Conservation (phyloP, 306 rosid species). For the Inga leiocalycina region DNA sequence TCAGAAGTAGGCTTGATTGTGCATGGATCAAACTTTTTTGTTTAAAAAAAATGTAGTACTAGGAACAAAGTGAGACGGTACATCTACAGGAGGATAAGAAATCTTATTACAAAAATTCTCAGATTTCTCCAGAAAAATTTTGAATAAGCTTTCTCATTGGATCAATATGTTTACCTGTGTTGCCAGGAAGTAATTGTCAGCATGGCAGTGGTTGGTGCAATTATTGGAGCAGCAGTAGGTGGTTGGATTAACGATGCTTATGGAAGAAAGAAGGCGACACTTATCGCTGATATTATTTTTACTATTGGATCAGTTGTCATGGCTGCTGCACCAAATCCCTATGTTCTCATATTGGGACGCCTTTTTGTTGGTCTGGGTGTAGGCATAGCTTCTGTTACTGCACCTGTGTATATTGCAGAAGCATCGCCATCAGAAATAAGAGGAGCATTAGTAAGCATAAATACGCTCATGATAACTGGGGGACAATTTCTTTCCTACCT, state of each 20-base stretch:
- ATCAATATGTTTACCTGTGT: not conserved
- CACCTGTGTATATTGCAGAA: slow-evolving; percentile 94
- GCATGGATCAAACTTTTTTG: not conserved
- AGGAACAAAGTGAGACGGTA: not conserved
- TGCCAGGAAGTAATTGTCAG: slow-evolving; percentile 89
- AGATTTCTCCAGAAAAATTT: not conserved
- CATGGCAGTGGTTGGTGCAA: slow-evolving; percentile 91
- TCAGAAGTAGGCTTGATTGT: not conserved
- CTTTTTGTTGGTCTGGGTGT: slow-evolving; percentile 82
- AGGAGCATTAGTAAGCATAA: slow-evolving; percentile 82
- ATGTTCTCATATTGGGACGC: slow-evolving; percentile 80
- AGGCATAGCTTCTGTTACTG: slow-evolving; percentile 88
- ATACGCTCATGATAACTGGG: slow-evolving; percentile 87
- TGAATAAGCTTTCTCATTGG: not conserved
- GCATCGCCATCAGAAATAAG: slow-evolving; percentile 91
- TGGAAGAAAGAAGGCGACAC: slow-evolving; percentile 94
- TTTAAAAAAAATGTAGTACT: not conserved
- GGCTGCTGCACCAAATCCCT: slow-evolving; percentile 92
- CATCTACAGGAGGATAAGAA: not conserved
- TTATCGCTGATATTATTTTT: slow-evolving; percentile 74
- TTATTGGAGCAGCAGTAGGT: slow-evolving; percentile 84
- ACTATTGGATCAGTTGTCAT: slow-evolving; percentile 74
- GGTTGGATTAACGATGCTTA: slow-evolving; percentile 86
- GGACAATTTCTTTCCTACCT: slow-evolving; percentile 94
- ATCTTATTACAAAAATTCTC: not conserved